Evolutionary conservation across 768 basidiomycete genomes (phyloP), one percentile per base, ranked within the genome.

Genomic region (Clitopilus passeckerianus): DNA sequence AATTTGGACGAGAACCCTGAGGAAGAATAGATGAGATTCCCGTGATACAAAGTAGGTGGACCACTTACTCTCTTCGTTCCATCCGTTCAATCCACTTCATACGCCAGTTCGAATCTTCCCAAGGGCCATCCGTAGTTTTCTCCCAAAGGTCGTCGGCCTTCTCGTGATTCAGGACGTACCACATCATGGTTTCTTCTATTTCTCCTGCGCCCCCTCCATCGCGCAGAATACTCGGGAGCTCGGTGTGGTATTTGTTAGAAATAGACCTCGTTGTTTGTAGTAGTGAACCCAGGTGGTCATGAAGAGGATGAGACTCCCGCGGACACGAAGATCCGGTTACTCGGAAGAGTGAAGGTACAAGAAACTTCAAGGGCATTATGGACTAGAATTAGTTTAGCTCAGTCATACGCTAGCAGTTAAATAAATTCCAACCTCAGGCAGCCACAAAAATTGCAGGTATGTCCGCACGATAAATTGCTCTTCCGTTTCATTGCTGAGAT

Each of bases 371-470:
- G 8, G 89, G 83, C 86, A 90, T 86, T 53, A 90, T 82, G 2
- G 88, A 87, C 91, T 93, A 61, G 18, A 37, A 15, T 8, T 18
- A 23, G 24, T 46, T 64, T 30, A 30, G 27, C 27, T 57, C 59
- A 57, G 54, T 35, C 37, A 18, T 54, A 30, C 14, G 41, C 52
- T 54, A 50, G 46, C 37, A 60, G 33, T 41, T 46, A 52, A 30
- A 55, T 59, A 6, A 5, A 58, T 23, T 65, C 71, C 56, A 63
- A 90, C 90, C 74, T 90, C 82, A 52, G 90, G 89, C 44, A 91
- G 78, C 89, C 89, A 91, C 6, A 91, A 77, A 63, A 86, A 89
- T 64, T 90, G 88, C 50, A 89, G 80, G 69, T 91, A 91, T 2
- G 77, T 84, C n/a, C 86, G 77, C 2, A 75, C 76, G 22, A 86